Percentiles rank a stretch among this genome's conserved stretches.
These are phyloP conservation scores for Olyra latifolia DNA, from an alignment of 176 grass and related monocot genomes.

Conservation along the genomic window DNA sequence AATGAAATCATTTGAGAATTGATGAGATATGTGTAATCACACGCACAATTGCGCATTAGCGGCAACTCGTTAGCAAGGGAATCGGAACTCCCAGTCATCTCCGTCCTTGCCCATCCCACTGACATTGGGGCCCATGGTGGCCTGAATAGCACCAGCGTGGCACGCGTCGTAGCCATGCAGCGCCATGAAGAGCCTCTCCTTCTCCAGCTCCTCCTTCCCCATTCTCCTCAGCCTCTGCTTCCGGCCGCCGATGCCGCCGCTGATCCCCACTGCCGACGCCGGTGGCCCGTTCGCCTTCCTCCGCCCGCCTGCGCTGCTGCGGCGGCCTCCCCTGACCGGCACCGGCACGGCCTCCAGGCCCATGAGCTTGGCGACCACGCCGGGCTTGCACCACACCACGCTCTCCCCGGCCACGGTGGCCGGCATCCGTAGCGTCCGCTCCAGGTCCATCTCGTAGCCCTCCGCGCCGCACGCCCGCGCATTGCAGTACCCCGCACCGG, in stretches of 20 bases:
- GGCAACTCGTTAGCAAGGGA: neutral
- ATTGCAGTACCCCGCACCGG: constrained; percentile 20
- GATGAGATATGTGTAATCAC: neutral
- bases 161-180: constrained; percentile 46
- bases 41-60: too few species aligned
- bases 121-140: neutral
- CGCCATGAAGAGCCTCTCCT: constrained; percentile 70
- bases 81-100: constrained; percentile 2
- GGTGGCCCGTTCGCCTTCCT: constrained; percentile 40
- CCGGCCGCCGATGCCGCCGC: constrained; percentile 23
- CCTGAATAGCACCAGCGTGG: neutral
- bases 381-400: constrained; percentile 93
- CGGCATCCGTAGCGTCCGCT: constrained; percentile 68
- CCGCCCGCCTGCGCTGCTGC: neutral
- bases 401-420: constrained; percentile 68
- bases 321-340: constrained; percentile 39
- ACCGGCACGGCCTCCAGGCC: constrained; percentile 80
- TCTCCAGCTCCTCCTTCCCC: constrained; percentile 58
- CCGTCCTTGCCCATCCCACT: neutral
- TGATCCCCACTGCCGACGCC: neutral
- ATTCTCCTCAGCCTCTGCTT: constrained; percentile 53
- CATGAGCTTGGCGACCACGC: constrained; percentile 85
- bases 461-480: constrained; percentile 23
- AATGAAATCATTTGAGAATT: too few species aligned
- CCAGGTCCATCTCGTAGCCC: constrained; percentile 61